phyloP scores from a whole-genome alignment of 805 yeast species.

The Candida corydali region DNA sequence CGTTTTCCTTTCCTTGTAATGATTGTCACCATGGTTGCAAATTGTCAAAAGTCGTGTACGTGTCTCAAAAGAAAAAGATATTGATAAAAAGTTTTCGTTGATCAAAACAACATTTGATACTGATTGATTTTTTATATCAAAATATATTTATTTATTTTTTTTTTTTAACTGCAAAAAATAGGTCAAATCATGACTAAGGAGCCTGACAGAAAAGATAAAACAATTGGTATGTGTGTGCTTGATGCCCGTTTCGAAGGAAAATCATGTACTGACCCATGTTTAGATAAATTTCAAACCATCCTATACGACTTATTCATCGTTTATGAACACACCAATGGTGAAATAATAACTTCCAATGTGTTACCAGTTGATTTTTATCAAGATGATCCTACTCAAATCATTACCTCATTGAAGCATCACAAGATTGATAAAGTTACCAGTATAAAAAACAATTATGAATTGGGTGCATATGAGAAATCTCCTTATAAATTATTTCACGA shows the following conservation, averaged over 20 bases:
- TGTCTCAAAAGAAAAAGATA: no score
- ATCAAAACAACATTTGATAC: slow-evolving; percentile 4
- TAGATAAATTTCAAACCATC: slow-evolving; percentile 11
- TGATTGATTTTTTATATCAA: slow-evolving; percentile 1
- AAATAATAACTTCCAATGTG: slow-evolving; percentile 14
- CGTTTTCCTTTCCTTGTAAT: no score
- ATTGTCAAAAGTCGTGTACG: not conserved
- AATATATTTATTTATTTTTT: slow-evolving; percentile 3
- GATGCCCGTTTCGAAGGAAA: not conserved
- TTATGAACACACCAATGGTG: slow-evolving; percentile 22
- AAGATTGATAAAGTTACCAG: slow-evolving; percentile 26
- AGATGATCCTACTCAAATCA: slow-evolving; percentile 37
- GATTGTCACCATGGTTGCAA: no score
- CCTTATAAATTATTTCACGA: slow-evolving; percentile 66
- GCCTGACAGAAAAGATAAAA: slow-evolving; percentile 3
- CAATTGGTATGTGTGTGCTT: slow-evolving; percentile 5
- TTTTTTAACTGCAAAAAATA: slow-evolving; percentile 7
- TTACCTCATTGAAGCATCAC: slow-evolving; percentile 24
- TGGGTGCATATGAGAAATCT: slow-evolving; percentile 36
- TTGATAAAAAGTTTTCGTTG: slow-evolving; percentile 5
- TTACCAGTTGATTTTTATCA: slow-evolving; percentile 49
- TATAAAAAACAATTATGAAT: slow-evolving; percentile 37
- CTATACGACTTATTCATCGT: slow-evolving; percentile 22
- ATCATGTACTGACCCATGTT: not conserved
- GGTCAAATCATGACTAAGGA: slow-evolving; percentile 9